Percentiles rank a stretch among this genome's conserved stretches.
Conservation (phyloP, 1,139 yeast species). For the Scheffersomyces cryptocercus region DNA sequence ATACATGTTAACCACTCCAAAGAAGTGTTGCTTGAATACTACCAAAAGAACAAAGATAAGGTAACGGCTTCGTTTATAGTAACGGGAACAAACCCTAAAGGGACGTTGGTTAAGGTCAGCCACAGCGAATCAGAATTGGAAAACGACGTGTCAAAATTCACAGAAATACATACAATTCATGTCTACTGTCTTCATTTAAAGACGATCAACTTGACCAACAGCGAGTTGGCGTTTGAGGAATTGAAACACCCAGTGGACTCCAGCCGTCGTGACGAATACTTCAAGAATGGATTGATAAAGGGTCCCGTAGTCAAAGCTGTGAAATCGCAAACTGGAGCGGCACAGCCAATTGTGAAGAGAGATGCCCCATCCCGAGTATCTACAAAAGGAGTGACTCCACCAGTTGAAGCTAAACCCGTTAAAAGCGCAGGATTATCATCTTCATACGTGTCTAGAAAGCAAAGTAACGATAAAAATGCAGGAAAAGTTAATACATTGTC, state of each 20-base stretch:
- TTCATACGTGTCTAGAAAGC: slow-evolving; percentile 30
- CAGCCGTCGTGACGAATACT: slow-evolving; percentile 19
- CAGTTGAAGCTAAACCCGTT: slow-evolving; percentile 9
- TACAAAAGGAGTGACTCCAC: slow-evolving; percentile 4
- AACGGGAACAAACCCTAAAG: slow-evolving; percentile 25
- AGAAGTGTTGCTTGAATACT: slow-evolving; percentile 30
- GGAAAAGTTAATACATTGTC: slow-evolving; percentile 14
- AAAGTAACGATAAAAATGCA: slow-evolving; percentile 9
- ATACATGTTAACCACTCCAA: slow-evolving; percentile 35
- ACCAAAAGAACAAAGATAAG: slow-evolving; percentile 29
- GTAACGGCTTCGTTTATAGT: slow-evolving; percentile 36
- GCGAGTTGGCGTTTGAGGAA: slow-evolving; percentile 34
- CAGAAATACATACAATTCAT: slow-evolving; percentile 27
- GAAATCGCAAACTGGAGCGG: not conserved
- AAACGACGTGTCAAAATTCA: slow-evolving; percentile 10
- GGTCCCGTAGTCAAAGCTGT: slow-evolving; percentile 30
- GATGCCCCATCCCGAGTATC: slow-evolving; percentile 1
- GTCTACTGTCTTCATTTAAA: slow-evolving; percentile 30
- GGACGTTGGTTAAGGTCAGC: slow-evolving; percentile 21
- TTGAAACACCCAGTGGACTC: slow-evolving; percentile 20
- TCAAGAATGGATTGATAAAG: slow-evolving; percentile 32
- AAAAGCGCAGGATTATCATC: slow-evolving; percentile 23
- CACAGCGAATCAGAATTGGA: slow-evolving; percentile 16
- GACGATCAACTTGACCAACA: slow-evolving; percentile 15
- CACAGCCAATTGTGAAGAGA: not conserved